Evolutionary conservation across 2,329 filamentous ascomycete genomes (phyloP), one percentile per base, ranked within the genome.

Genomic region (Tolypocladium inflatum): DNA sequence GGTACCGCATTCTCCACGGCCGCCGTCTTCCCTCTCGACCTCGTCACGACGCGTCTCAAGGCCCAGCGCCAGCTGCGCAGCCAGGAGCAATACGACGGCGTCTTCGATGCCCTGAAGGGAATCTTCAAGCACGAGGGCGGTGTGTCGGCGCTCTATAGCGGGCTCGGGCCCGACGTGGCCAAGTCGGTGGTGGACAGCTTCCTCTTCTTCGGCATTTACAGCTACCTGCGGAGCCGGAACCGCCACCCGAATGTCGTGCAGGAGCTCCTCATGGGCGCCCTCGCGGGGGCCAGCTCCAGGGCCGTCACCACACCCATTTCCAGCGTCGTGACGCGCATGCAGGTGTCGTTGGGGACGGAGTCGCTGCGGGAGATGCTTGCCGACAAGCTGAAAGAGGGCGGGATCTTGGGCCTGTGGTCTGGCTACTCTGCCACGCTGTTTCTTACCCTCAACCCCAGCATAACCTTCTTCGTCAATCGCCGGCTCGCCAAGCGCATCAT

Each of bases 141-240:
- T 4, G 63, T 86, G 21, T 68, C 70, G 55, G 89, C 87, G 1
- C 86, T 96, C 63, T 96, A 89, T 68, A 80, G 77, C 30, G 87
- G 87, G 33, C 70, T 88, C 1, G 73, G 78, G 8, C 79, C 82
- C 41, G 87, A 89, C 66, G 83, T 87, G 13, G 78, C 76, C 65
- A 90, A 89, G 70, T 85, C 83, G 30, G 78, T 86, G 26, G 79
- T 84, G 37, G 90, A 94, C 74, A 89, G 87, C 58, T 93, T 94
- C 68, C 78, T 95, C 55, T 95, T 95, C 77, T 95, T 95, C 74
- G 80, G 93, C 21, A 87, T 89, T 59, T 95, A 96, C 73, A 89
- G 80, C 61, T 71, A 78, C 33, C 68, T 80, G 55, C 68, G 73
- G 52, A 71, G 72, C 55, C 71, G 73, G 64, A 73, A 68, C 59